A percentile compares a stretch with the other conserved stretches of the same genome.
Conservation (phyloP, 495 filamentous ascomycete species). For the Lasiosphaeris hirsuta region DNA sequence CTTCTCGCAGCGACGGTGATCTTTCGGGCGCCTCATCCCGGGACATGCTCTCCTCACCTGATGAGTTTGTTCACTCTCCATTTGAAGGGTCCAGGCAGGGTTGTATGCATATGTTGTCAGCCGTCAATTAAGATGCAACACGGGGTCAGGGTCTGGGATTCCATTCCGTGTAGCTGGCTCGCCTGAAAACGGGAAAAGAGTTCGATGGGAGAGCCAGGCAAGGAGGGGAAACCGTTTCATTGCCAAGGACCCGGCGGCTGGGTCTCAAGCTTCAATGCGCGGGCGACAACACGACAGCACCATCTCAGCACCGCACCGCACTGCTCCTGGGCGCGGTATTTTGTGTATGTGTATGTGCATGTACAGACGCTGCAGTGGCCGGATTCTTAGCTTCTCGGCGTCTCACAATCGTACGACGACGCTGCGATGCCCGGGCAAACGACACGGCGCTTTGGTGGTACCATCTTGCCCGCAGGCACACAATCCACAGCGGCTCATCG, state of each 20-base stretch:
- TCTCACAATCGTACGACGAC: no score
- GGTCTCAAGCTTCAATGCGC: not conserved
- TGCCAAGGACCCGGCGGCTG: not conserved
- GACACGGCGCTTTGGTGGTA: no score
- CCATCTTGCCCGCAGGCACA: no score
- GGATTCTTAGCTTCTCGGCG: no score
- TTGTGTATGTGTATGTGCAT: no score
- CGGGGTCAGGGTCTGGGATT: not conserved
- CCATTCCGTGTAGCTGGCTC: not conserved
- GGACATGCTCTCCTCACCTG: not conserved
- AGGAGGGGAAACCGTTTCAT: not conserved
- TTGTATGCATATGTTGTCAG: slow-evolving; percentile 8
- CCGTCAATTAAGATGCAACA: slow-evolving; percentile 9
- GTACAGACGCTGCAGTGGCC: no score
- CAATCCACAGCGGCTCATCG: no score
- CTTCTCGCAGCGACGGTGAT: not conserved
- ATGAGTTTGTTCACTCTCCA: no score
- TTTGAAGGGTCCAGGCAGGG: slow-evolving; percentile 10
- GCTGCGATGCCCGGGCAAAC: no score
- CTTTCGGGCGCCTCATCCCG: not conserved
- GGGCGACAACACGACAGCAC: no score
- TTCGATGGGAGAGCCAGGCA: not conserved
- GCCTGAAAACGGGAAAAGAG: slow-evolving; percentile 1
- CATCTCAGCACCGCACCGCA: no score
- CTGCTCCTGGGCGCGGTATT: no score